Conservation (phyloP, 139 green algal genomes). For the Chlorella sp. region DNA sequence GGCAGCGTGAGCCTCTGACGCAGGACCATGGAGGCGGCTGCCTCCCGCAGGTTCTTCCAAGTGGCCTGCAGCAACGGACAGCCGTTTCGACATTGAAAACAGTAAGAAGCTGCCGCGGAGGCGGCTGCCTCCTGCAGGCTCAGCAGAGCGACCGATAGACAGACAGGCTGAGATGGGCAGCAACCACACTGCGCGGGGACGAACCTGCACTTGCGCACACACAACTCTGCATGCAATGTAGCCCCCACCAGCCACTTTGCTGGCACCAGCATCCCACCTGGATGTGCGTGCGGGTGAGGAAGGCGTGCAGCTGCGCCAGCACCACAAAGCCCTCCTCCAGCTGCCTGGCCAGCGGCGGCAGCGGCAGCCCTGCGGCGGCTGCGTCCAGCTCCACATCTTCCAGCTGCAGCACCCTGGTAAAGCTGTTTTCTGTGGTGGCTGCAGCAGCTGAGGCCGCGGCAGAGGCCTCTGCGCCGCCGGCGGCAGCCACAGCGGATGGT, state of each 20-base stretch:
- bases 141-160: too few relatives aligned
- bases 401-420: background rate
- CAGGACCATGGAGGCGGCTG: constrained; percentile 24
- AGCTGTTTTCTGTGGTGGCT: constrained; percentile 12
- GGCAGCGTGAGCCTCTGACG: constrained; percentile 11
- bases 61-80: constrained; percentile 44
- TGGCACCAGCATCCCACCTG: constrained; percentile 44
- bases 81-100: too few relatives aligned
- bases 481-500: background rate
- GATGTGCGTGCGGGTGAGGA: constrained; percentile 63
- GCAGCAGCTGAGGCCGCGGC: background rate
- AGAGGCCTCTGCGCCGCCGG: background rate
- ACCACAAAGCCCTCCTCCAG: constrained; percentile 52
- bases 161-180: background rate
- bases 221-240: too few relatives aligned
- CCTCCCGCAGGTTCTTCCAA: constrained; percentile 38
- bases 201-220: too few relatives aligned
- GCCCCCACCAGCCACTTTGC: background rate
- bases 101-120: background rate
- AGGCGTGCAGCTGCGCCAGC: constrained; percentile 61
- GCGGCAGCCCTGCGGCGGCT: constrained; percentile 56
- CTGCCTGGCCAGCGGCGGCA: constrained; percentile 50
- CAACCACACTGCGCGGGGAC: too few relatives aligned
- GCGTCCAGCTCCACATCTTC: constrained; percentile 5
- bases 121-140: constrained; percentile 27